Base-by-base conservation (phyloP, 148 eudicot genomes). In the Camellia sinensis region DNA sequence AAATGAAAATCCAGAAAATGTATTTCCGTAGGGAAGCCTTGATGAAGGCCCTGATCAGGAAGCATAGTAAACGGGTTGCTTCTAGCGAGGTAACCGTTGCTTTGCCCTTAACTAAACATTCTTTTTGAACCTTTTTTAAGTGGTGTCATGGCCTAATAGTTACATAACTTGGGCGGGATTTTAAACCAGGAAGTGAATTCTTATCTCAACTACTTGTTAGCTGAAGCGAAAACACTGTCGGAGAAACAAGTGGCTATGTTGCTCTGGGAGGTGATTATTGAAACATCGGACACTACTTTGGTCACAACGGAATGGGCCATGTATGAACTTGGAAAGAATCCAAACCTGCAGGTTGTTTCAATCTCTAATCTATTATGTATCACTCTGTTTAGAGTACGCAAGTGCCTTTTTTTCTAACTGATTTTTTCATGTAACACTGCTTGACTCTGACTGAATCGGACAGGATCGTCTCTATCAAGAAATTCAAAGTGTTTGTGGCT, bases 221-320 rank as follows among this genome's bases (percentile, higher is more conserved):
- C 88, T 0, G 95, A 92, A 85, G 93, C 82, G 53, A 84, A 85
- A 65, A 79, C 87, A 6, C 61, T 95, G 57, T 72, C 97, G 22
- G 95, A 90, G 60, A 74, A 79, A 45, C 92, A 95, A 80, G 70
- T 92, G 7, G 85, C 84, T n/a, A 90, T 92, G 93, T 83, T 92
- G 72, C 82, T 89, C 5, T 95, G 99, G 98, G 99, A 95, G 85
- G 89, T 88, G 41, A 87, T 93, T 57, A 89, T 93, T 14, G 97
- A 91, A 87, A 72, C 92, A 80, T 88, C 98, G 0, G 97, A 95
- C 61, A 95, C 99, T n/a, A 91, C 95, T 5, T 48, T 92, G 76
- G 80, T 91, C 79, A 76, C 93, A 44, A 78, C 93, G 2, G 98
- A 95, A 85, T 95, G 99, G 99, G 98, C 99, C 73, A 83, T 95